Evolutionary conservation across 2,329 filamentous ascomycete genomes (phyloP).

Genomic region (Penicillium aurantiogriseum): DNA sequence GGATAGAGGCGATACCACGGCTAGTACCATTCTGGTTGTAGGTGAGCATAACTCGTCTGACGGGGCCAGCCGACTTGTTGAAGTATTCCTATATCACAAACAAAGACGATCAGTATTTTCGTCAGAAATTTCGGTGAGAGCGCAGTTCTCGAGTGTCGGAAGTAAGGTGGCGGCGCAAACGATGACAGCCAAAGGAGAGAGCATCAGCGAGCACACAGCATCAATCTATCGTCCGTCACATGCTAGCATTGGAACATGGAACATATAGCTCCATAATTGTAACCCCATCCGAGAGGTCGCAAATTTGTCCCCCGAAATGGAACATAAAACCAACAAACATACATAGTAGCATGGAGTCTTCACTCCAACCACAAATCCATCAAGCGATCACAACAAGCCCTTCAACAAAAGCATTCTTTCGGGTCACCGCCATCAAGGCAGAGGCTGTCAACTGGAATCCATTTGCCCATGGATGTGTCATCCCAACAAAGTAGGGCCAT

Average conservation of each 20-base stretch:
- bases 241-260: background rate
- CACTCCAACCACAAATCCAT: conserved; percentile 7
- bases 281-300: background rate
- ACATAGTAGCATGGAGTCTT: background rate
- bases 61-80: conserved; percentile 76
- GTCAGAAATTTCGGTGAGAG: conserved; percentile 26
- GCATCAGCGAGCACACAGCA: conserved; percentile 62
- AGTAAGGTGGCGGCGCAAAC: conserved; percentile 26
- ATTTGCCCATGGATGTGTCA: background rate
- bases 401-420: conserved; percentile 10
- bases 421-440: conserved; percentile 4
- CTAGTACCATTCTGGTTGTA: conserved; percentile 92
- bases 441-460: background rate
- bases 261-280: background rate
- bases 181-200: conserved; percentile 33
- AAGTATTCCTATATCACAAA: conserved; percentile 88
- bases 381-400: conserved; percentile 13
- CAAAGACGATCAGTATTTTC: conserved; percentile 46
- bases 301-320: background rate
- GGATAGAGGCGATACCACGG: conserved; percentile 87
- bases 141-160: conserved; percentile 25
- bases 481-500: background rate
- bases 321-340: conserved; percentile 8
- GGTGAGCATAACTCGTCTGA: conserved; percentile 86
- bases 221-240: conserved; percentile 33